These are phyloP conservation scores for Syzygium aqueum DNA, from an alignment of 345 rosid genomes.

Conservation along the genomic window DNA sequence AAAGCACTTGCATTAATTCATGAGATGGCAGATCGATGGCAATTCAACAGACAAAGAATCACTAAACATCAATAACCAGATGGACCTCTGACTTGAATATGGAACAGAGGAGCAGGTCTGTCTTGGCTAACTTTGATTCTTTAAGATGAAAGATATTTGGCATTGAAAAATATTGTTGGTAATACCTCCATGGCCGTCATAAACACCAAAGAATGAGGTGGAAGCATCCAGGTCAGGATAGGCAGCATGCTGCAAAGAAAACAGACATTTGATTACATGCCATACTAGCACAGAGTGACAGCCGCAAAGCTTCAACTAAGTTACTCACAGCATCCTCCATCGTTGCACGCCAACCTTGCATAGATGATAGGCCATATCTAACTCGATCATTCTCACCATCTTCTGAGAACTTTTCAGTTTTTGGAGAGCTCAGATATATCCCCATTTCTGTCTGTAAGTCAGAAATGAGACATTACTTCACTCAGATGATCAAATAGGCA, in stretches of 20 bases:
- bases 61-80: background rate
- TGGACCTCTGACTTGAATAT: background rate
- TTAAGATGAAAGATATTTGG: background rate
- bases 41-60: background rate
- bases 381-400: constrained; percentile 74
- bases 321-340: constrained; percentile 98
- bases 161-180: background rate
- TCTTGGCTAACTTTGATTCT: background rate
- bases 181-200: constrained; percentile 98
- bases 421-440: constrained; percentile 85
- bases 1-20: background rate
- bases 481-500: background rate
- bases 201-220: constrained; percentile 94
- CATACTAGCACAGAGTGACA: background rate
- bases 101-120: background rate
- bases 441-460: constrained; percentile 47
- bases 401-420: constrained; percentile 84
- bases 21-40: background rate
- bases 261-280: background rate
- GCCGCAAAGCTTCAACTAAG: background rate
- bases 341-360: constrained; percentile 99
- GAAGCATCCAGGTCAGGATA: constrained; percentile 62
- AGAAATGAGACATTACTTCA: background rate
- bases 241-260: constrained; percentile 70
- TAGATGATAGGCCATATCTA: constrained; percentile 86